These are phyloP conservation scores for Gossypium bickii DNA, from an alignment of 345 rosid species.

Conservation along the genomic window DNA sequence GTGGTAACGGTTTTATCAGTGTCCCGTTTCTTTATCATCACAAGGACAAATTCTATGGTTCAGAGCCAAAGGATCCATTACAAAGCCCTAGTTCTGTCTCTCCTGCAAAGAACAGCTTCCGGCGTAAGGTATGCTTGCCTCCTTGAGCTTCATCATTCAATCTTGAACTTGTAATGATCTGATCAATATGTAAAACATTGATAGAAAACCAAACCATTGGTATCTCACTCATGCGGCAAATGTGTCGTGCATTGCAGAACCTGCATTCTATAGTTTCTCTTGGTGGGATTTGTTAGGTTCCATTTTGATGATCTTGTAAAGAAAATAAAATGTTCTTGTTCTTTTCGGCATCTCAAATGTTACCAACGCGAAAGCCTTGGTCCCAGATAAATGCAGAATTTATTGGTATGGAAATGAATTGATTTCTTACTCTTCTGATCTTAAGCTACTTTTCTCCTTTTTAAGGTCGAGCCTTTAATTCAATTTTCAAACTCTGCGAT, in stretches of 20 bases:
- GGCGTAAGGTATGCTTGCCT: conserved; percentile 39
- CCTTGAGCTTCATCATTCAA: conserved; percentile 1
- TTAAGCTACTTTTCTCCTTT: conserved; percentile 9
- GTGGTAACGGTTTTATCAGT: conserved; percentile 31
- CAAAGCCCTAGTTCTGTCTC: conserved; percentile 39
- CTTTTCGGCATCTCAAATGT: neutral
- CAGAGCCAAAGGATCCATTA: conserved; percentile 41
- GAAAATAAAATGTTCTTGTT: neutral
- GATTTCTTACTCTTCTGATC: conserved; percentile 5
- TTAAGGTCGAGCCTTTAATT: conserved; percentile 50
- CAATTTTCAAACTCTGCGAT: conserved; percentile 52
- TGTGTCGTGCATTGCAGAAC: neutral
- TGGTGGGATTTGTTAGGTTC: neutral
- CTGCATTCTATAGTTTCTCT: neutral
- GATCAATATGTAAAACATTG: neutral
- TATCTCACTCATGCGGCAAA: neutral
- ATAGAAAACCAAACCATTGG: conserved; percentile 2
- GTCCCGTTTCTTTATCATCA: conserved; percentile 30
- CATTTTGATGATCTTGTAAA: neutral
- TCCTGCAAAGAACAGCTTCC: conserved; percentile 33
- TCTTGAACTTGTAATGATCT: neutral
- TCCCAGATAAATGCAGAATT: neutral
- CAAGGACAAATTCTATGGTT: conserved; percentile 27
- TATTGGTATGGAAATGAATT: neutral
- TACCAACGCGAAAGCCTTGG: neutral